Evolutionary conservation across 2,329 filamentous ascomycete genomes (phyloP).

Genomic region (Pseudogymnoascus sp.): DNA sequence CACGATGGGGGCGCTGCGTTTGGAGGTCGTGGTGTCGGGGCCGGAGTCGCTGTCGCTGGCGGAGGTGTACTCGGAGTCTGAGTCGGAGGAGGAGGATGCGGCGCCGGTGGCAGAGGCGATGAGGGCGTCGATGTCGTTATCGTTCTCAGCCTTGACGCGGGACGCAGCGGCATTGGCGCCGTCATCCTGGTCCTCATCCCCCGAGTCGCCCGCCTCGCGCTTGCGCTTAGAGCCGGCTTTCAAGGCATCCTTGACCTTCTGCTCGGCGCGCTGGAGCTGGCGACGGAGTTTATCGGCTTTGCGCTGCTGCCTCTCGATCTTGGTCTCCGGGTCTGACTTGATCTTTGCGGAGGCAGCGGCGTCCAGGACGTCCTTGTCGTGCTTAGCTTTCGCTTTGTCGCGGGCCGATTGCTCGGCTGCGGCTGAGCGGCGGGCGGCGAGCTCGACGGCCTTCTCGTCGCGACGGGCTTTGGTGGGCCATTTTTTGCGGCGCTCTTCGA

Average conservation of each 20-base stretch:
- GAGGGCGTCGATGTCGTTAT: conserved; percentile 6
- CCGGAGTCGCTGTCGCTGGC: conserved; percentile 47
- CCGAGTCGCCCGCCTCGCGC: conserved; percentile 58
- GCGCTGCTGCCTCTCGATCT: conserved; percentile 46
- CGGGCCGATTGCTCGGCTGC: conserved; percentile 11
- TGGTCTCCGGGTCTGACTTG: conserved; percentile 32
- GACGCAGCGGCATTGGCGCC: conserved; percentile 14
- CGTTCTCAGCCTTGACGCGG: background rate
- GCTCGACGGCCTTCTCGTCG: conserved; percentile 51
- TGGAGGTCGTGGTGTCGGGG: conserved; percentile 50
- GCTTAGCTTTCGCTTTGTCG: conserved; percentile 24
- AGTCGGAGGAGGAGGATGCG: conserved; percentile 14
- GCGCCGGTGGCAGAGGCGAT: conserved; percentile 10
- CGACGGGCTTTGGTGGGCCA: conserved; percentile 72
- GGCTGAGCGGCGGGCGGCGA: conserved; percentile 26
- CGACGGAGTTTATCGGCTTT: conserved; percentile 54
- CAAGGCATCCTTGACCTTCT: conserved; percentile 27
- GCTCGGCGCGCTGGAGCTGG: conserved; percentile 62
- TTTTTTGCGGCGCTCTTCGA: conserved; percentile 69
- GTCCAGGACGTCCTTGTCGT: conserved; percentile 44
- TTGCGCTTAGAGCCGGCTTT: conserved; percentile 57
- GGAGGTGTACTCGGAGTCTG: conserved; percentile 25
- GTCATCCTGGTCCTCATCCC: conserved; percentile 43
- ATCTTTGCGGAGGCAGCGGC: conserved; percentile 35
- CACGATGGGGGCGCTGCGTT: conserved; percentile 24